Base-by-base conservation (phyloP, 176 grass and related monocot species). In the Puya raimondii region DNA sequence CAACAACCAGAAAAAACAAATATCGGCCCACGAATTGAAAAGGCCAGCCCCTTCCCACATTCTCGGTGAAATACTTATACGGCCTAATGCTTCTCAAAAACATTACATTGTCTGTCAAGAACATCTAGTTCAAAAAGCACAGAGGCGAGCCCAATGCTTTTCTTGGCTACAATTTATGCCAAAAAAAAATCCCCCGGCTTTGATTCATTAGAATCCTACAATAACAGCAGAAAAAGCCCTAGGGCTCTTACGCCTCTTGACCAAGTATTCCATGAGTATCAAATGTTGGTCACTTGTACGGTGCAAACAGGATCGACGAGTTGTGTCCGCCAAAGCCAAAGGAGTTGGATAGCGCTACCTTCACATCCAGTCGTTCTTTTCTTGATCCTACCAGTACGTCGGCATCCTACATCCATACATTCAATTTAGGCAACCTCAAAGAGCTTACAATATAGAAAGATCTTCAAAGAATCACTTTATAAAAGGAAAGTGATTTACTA, bases 321-420 rank as follows among this genome's bases (percentile, higher is more conserved):
- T 99, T 99, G 48, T 99, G 94, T 47, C 94, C 94, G 27, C 94
- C 94, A 22, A 99, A 99, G 67, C 94, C 94, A n/a, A 93, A 99
- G 23, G 94, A 99, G 78, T 93, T 99, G 50, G 94, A 99, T 61
- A 99, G 69, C 0, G 89, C 94, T 48, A 91, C 89, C 66, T 93
- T 99, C 69, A 99, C 77, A 76, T 93, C 82, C 11, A 91, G 84
- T 51, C 87, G 92, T 74, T 99, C 89, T 75, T 99, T 99, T 75
- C 86, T 70, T 1, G 89, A 75, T 57, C 89, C 94, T 9, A 90
- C 89, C 66, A 99, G 72, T 70, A 90, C 3, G 20, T 77, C 69
- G 54, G 79, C 51, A 56, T 99, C 87, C 94, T 99, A 78, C 78
- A 51, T 70, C 72, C 49, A 84, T 20, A 83, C 13, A 9, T 16